Conservation (phyloP, 73 alveolate species). For the Vitrella brassicaformis region DNA sequence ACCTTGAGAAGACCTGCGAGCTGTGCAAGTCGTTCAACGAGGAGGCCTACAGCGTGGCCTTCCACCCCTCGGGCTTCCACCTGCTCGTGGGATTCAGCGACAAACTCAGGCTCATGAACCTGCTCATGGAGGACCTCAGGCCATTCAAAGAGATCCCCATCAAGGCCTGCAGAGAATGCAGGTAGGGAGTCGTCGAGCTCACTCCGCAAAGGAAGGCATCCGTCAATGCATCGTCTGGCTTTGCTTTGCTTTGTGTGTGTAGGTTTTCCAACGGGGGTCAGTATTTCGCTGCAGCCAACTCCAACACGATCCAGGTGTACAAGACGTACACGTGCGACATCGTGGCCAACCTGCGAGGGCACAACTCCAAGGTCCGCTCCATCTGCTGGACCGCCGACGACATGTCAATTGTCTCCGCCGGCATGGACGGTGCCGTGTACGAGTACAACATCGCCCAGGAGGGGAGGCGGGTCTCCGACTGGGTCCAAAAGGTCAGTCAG, state of each 20-base stretch:
- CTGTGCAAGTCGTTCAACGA: slow-evolving; percentile 72
- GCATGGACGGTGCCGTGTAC: slow-evolving; percentile 75
- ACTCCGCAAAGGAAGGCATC: neutral
- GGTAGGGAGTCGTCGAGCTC: slow-evolving; percentile 2
- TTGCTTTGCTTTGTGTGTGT: slow-evolving; percentile 48
- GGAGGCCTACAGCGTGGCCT: slow-evolving; percentile 50
- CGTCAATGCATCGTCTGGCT: neutral
- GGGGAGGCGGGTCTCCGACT: slow-evolving; percentile 21
- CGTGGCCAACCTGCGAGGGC: slow-evolving; percentile 27
- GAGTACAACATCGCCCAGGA: slow-evolving; percentile 23
- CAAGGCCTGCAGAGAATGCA: slow-evolving; percentile 50
- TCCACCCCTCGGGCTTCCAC: slow-evolving; percentile 81
- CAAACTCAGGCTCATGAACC: slow-evolving; percentile 88
- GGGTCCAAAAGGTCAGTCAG: neutral
- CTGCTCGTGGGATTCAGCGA: slow-evolving; percentile 88
- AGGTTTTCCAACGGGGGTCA: slow-evolving; percentile 92
- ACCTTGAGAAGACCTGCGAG: slow-evolving; percentile 79
- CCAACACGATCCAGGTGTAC: slow-evolving; percentile 59
- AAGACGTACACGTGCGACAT: slow-evolving; percentile 38
- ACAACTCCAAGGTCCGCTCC: slow-evolving; percentile 28
- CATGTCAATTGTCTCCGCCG: slow-evolving; percentile 73
- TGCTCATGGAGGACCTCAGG: slow-evolving; percentile 56
- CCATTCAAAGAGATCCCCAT: slow-evolving; percentile 82
- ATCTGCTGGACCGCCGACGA: slow-evolving; percentile 87
- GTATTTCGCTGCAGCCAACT: slow-evolving; percentile 81